phyloP scores from a whole-genome alignment of 202 grass and related monocot species.

The Digitaria exilis region DNA sequence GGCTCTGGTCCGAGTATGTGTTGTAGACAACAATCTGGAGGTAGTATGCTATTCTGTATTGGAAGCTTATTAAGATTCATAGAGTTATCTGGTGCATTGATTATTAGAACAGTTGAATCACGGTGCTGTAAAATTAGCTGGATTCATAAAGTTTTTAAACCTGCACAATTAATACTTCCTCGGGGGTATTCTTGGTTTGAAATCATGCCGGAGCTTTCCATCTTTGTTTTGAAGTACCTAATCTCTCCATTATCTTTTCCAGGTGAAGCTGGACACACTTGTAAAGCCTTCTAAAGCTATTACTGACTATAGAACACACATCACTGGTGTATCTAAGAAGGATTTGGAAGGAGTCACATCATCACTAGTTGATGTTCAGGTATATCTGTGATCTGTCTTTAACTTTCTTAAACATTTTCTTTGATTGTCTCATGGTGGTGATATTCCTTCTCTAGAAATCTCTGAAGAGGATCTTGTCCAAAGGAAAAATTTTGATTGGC shows the following conservation, averaged over 20 bases:
- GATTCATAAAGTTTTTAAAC: neutral
- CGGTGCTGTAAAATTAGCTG: neutral
- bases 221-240: constrained; percentile 7
- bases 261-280: constrained; percentile 80
- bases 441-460: constrained; percentile 67
- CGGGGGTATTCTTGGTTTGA: neutral
- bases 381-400: constrained; percentile 43
- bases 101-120: neutral
- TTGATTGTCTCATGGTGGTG: constrained; percentile 21
- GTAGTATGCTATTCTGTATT: constrained; percentile 38
- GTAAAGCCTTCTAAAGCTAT: constrained; percentile 75
- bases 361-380: constrained; percentile 81
- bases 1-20: constrained; percentile 77
- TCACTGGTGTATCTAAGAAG: constrained; percentile 76
- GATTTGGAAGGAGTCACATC: constrained; percentile 78
- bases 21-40: constrained; percentile 74
- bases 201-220: neutral
- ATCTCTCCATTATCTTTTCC: constrained; percentile 33
- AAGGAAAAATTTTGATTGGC: constrained; percentile 87
- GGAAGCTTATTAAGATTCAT: constrained; percentile 30
- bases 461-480: constrained; percentile 75
- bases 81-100: neutral
- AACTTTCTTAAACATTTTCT: neutral
- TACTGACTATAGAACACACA: constrained; percentile 74
- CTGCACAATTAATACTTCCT: neutral